phyloP scores from a whole-genome alignment of 768 basidiomycete genomes.

The Phlebiopsis gigantea region DNA sequence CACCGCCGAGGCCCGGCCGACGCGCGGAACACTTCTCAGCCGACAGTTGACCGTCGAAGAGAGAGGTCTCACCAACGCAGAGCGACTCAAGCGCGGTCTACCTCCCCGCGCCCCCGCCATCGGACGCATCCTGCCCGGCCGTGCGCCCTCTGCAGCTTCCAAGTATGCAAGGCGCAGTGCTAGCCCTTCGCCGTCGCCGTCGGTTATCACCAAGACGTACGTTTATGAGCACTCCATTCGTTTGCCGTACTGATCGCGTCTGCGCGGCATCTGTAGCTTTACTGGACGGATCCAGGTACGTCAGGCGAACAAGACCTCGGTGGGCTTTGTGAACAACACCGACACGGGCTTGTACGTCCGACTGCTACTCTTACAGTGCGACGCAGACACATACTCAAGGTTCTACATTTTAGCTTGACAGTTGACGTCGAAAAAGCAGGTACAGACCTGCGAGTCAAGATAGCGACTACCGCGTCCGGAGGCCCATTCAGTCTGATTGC shows the following conservation, averaged over 20 bases:
- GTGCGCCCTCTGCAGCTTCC: constrained; percentile 2
- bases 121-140: constrained; percentile 5
- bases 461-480: background rate
- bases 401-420: background rate
- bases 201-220: background rate
- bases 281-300: constrained; percentile 3
- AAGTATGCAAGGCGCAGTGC: background rate
- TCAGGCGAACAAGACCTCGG: background rate
- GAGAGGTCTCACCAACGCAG: constrained; percentile 1
- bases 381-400: background rate
- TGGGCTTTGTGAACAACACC: constrained; percentile 7
- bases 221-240: background rate
- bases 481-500: constrained; percentile 30
- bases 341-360: constrained; percentile 3
- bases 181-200: background rate
- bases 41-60: constrained; percentile 4
- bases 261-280: background rate
- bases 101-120: constrained; percentile 4
- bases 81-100: constrained; percentile 4
- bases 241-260: background rate
- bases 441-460: constrained; percentile 2
- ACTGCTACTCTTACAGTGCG: background rate
- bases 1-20: constrained; percentile 3
- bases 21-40: background rate
- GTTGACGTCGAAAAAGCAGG: constrained; percentile 1